A percentile compares a stretch with the other conserved stretches of the same genome.
Evolutionary conservation across 2,329 filamentous ascomycete genomes (phyloP).

Genomic region (Claviceps arundinis): DNA sequence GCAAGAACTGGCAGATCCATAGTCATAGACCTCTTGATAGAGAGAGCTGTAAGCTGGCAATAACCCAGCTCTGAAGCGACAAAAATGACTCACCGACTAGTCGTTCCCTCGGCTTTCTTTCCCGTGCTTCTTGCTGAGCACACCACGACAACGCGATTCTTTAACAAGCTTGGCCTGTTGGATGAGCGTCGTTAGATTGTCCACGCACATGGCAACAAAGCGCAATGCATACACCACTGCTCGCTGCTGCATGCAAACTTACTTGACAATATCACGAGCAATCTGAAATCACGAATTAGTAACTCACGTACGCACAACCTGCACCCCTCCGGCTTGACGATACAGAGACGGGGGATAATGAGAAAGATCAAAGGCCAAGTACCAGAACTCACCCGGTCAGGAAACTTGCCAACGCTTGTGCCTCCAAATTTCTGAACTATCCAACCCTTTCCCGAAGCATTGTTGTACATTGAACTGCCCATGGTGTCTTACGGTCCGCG

Average conservation of each 20-base stretch:
- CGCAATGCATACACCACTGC: background rate
- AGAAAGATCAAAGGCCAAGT: background rate
- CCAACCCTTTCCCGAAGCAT: slow-evolving; percentile 44
- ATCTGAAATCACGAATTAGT: slow-evolving; percentile 16
- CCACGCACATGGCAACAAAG: background rate
- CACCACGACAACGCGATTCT: slow-evolving; percentile 75
- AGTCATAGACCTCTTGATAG: too few relatives aligned
- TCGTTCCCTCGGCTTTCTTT: slow-evolving; percentile 89
- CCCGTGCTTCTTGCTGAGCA: slow-evolving; percentile 92
- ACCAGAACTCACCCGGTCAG: slow-evolving; percentile 42
- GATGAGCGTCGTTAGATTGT: background rate
- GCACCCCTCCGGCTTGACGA: background rate
- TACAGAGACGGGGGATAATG: background rate
- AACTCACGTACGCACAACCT: background rate
- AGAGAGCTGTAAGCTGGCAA: background rate
- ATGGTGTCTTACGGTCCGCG: slow-evolving; percentile 10
- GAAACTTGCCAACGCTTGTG: slow-evolving; percentile 90
- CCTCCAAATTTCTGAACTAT: slow-evolving; percentile 92
- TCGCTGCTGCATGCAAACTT: slow-evolving; percentile 9
- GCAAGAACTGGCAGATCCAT: too few relatives aligned
- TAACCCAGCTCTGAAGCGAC: background rate
- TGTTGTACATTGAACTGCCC: slow-evolving; percentile 21
- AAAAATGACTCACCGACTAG: slow-evolving; percentile 62
- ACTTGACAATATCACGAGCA: slow-evolving; percentile 30
- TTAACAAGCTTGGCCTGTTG: slow-evolving; percentile 35